A percentile compares a stretch with the other conserved stretches of the same genome.
phyloP scores from a whole-genome alignment of 23 red algal genomes.

The Cyanidiococcus yangmingshanensis region DNA sequence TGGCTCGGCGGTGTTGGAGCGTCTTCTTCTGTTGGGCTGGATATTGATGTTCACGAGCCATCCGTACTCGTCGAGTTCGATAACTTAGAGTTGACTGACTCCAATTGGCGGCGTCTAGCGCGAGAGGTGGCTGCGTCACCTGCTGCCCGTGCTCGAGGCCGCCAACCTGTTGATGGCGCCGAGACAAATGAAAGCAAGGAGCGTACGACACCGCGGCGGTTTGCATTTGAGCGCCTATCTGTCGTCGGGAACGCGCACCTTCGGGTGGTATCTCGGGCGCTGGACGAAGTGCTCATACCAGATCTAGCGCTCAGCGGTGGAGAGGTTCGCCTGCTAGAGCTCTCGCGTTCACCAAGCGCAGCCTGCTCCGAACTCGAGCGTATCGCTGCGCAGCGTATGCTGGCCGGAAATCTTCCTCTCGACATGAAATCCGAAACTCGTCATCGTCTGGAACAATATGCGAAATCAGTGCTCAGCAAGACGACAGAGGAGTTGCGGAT shows the following conservation, averaged over 20 bases:
- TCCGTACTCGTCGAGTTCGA: neutral
- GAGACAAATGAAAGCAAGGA: neutral
- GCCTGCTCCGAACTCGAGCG: conserved; percentile 3
- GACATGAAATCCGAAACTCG: neutral
- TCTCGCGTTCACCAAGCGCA: neutral
- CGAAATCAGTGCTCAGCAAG: conserved; percentile 1
- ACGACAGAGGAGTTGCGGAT: conserved; percentile 11
- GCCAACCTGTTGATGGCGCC: neutral
- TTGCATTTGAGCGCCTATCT: neutral
- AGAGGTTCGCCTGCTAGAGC: conserved; percentile 9
- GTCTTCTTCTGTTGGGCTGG: neutral
- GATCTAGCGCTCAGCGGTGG: neutral
- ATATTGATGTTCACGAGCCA: conserved; percentile 5
- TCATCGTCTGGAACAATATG: neutral
- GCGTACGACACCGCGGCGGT: neutral
- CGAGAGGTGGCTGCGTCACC: neutral
- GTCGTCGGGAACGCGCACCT: conserved; percentile 2
- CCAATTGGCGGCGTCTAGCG: conserved; percentile 1
- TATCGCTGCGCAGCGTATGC: conserved; percentile 3
- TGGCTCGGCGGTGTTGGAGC: too few relatives aligned
- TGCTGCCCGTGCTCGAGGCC: neutral
- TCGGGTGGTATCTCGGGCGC: neutral
- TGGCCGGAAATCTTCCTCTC: neutral
- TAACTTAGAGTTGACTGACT: conserved; percentile 8
- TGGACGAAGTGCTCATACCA: neutral